phyloP scores from a whole-genome alignment of 2,329 filamentous ascomycete genomes.

The Penicillium paneum region DNA sequence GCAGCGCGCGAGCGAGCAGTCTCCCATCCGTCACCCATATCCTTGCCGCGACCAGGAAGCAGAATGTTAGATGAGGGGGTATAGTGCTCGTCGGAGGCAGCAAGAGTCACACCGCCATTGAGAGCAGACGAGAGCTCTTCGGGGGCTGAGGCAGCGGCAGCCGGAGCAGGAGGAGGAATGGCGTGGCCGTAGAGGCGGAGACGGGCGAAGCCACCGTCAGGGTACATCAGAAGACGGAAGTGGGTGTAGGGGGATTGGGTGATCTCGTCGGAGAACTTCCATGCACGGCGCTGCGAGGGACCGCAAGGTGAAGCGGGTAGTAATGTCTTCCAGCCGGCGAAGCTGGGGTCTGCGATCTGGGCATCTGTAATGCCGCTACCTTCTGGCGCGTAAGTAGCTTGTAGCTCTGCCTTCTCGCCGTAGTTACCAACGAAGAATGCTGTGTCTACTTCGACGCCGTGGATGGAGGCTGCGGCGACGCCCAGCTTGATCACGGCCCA shows the following conservation, averaged over 20 bases:
- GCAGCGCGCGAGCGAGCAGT: conserved; percentile 39
- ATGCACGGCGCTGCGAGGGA: conserved; percentile 43
- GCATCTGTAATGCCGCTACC: conserved; percentile 23
- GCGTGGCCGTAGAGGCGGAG: conserved; percentile 44
- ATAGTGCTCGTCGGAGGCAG: conserved; percentile 43
- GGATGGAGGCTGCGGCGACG: conserved; percentile 43
- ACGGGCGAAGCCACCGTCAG: conserved; percentile 46
- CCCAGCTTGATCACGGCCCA: conserved; percentile 60
- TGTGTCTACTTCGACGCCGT: conserved; percentile 47
- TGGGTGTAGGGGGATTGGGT: conserved; percentile 39
- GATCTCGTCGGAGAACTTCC: conserved; percentile 31
- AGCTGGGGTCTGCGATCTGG: conserved; percentile 34
- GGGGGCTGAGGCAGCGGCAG: neutral
- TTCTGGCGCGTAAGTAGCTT: conserved; percentile 31
- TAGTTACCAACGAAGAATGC: conserved; percentile 47
- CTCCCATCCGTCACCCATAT: conserved; percentile 48
- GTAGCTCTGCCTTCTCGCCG: conserved; percentile 42
- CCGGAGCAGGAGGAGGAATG: conserved; percentile 31
- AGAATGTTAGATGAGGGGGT: conserved; percentile 41
- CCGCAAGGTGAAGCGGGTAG: conserved; percentile 40
- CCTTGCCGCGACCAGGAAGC: conserved; percentile 43
- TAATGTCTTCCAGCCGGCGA: conserved; percentile 39
- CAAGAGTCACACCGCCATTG: conserved; percentile 40
- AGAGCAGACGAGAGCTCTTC: conserved; percentile 44
- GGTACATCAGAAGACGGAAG: conserved; percentile 46